Evolutionary conservation across 306 rosid species (phyloP), one percentile per base, ranked within the genome.

Genomic region (Prunus kanzakura): DNA sequence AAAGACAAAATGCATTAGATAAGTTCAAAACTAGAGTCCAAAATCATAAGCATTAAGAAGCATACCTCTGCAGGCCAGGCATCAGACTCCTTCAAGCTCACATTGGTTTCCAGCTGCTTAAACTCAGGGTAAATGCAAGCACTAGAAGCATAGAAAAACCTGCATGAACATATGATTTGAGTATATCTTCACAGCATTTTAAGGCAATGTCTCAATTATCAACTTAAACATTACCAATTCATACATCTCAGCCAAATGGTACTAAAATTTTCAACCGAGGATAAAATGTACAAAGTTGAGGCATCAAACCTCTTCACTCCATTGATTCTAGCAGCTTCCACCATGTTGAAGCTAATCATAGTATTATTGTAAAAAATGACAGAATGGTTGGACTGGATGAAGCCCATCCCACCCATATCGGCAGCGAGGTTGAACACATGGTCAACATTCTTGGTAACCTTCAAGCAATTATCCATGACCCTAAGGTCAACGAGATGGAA

Each of bases 41-140:
- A 41, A 66, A 20, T 54, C n/a, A 29, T 81, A 66, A 80, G 19
- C 27, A 23, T 27, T 29, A 67, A 62, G 51, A 60, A 77, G 85
- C 86, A 72, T 43, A 95, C 99, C 99, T 95, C 99, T 68, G 99
- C 99, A 67, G 99, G 99, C 99, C 99, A 95, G 67, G 97, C 99
- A 87, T 95, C 97, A 69, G 99, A 72, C 87, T 95, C 99, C 86
- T 92, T 95, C 93, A 95, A 88, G 89, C 97, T 95, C 81, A 92
- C 99, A 82, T 89, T 89, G 11, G 99, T 95, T 73, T 92, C 97
- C 87, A 95, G 76, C 79, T 95, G 99, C 76, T 95, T 95, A 78
- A 95, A 95, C 74, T 95, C 99, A 27, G 99, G 99, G 75, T 95
- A 95, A 82, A 95, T 92, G 81, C 99, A 95, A 76, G 99, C 99